Conservation (phyloP, 2,329 filamentous ascomycete genomes). For the Aureobasidium sp. region DNA sequence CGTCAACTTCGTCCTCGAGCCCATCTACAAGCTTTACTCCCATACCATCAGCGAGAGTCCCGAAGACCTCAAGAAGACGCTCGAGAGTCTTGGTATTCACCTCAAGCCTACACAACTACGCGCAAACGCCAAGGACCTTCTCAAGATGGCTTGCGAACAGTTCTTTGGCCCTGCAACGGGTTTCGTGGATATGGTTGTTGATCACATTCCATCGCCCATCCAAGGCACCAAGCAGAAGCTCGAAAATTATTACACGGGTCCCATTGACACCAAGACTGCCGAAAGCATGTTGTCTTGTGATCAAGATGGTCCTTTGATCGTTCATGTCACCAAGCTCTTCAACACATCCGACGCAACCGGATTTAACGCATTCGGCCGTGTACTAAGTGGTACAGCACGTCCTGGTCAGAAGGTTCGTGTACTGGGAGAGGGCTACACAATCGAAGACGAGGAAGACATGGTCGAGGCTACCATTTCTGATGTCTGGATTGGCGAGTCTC, state of each 20-base stretch:
- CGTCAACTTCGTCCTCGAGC: slow-evolving; percentile 89
- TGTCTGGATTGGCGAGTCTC: slow-evolving; percentile 83
- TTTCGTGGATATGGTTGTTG: slow-evolving; percentile 91
- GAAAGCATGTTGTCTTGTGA: slow-evolving; percentile 75
- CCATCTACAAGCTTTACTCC: slow-evolving; percentile 95
- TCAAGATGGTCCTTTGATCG: slow-evolving; percentile 81
- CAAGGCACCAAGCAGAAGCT: slow-evolving; percentile 71
- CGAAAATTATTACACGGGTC: slow-evolving; percentile 86
- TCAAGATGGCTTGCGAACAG: slow-evolving; percentile 85
- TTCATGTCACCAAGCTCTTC: slow-evolving; percentile 90
- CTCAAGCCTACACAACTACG: slow-evolving; percentile 92
- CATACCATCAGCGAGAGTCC: slow-evolving; percentile 90
- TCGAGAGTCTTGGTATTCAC: slow-evolving; percentile 71
- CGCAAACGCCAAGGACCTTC: slow-evolving; percentile 77
- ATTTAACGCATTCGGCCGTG: slow-evolving; percentile 84
- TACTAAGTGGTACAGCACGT: slow-evolving; percentile 83
- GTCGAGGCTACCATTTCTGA: slow-evolving; percentile 73
- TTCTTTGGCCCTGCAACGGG: slow-evolving; percentile 88
- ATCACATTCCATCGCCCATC: slow-evolving; percentile 80
- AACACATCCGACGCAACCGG: slow-evolving; percentile 82
- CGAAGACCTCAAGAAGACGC: slow-evolving; percentile 70
- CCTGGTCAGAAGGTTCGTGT: slow-evolving; percentile 80
- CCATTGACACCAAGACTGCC: slow-evolving; percentile 73
- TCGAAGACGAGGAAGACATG: slow-evolving; percentile 98
- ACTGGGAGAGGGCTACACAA: slow-evolving; percentile 87